These are phyloP conservation scores for Gloeostereum incarnatum DNA, from an alignment of 768 basidiomycete genomes.

Conservation along the genomic window DNA sequence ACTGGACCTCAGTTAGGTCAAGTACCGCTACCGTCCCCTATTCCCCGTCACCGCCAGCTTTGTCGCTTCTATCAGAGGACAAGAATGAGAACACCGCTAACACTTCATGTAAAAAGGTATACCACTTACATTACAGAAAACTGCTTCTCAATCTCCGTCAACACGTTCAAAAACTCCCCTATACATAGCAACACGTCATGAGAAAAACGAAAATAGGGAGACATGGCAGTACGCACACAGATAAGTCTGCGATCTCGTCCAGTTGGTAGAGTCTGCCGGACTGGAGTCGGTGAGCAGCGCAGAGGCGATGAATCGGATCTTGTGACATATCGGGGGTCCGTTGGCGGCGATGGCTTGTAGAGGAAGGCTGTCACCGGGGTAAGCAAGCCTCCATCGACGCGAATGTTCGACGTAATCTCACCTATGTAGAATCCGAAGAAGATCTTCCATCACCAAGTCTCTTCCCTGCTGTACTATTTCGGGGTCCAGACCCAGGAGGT, in stretches of 20 bases:
- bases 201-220: background rate
- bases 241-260: background rate
- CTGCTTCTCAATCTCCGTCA: background rate
- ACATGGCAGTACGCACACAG: background rate
- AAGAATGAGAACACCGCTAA: too few species aligned
- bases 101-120: conserved; percentile 17
- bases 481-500: background rate
- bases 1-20: too few species aligned
- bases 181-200: background rate
- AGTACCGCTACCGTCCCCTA: too few species aligned
- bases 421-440: background rate
- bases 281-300: background rate
- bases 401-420: background rate
- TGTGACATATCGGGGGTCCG: background rate
- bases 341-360: background rate
- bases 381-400: background rate
- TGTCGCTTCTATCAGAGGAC: too few species aligned
- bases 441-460: background rate
- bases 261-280: background rate
- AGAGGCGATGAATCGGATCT: background rate
- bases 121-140: background rate
- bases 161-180: background rate
- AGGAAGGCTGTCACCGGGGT: background rate
- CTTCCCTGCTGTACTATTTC: background rate
- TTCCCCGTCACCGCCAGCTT: too few species aligned